Evolutionary conservation across 352 stramenopile species (phyloP).

Genomic region (Peronospora farinosa): DNA sequence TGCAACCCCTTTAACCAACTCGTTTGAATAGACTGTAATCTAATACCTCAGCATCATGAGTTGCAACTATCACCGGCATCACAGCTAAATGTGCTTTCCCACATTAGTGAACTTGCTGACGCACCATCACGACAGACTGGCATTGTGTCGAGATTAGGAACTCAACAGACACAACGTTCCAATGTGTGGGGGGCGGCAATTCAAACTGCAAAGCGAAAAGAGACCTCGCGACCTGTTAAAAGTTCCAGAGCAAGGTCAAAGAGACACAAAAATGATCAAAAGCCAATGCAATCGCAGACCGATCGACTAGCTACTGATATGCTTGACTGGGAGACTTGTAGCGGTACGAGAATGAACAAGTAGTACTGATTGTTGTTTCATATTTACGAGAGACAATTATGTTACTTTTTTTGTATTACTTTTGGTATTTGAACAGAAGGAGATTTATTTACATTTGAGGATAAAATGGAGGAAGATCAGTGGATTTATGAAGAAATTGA

Average conservation of each 20-base stretch:
- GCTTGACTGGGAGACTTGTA: constrained; percentile 58
- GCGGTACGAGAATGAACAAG: constrained; percentile 35
- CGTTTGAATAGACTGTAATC: no score
- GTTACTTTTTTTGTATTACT: no score
- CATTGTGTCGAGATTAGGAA: neutral
- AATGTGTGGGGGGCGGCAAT: constrained; percentile 26
- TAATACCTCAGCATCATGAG: constrained; percentile 9
- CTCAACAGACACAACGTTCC: constrained; percentile 6
- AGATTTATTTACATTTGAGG: constrained; percentile 27
- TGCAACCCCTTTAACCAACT: no score
- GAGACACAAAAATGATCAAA: constrained; percentile 13
- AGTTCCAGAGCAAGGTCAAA: constrained; percentile 5
- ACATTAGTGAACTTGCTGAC: constrained; percentile 69
- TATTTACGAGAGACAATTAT: no score
- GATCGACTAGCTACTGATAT: constrained; percentile 42
- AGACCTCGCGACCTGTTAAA: neutral
- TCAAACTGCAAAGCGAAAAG: constrained; percentile 2
- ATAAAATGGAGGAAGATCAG: constrained; percentile 16
- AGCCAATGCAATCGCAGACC: constrained; percentile 10
- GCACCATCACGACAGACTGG: constrained; percentile 13
- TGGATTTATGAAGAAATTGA: constrained; percentile 62
- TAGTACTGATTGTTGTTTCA: neutral
- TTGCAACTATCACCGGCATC: constrained; percentile 56
- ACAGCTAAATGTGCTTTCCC: constrained; percentile 65
- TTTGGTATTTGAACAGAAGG: no score